Evolutionary conservation across 345 rosid species (phyloP), one percentile per base, ranked within the genome.

Genomic region (Rubroshorea leprosula): DNA sequence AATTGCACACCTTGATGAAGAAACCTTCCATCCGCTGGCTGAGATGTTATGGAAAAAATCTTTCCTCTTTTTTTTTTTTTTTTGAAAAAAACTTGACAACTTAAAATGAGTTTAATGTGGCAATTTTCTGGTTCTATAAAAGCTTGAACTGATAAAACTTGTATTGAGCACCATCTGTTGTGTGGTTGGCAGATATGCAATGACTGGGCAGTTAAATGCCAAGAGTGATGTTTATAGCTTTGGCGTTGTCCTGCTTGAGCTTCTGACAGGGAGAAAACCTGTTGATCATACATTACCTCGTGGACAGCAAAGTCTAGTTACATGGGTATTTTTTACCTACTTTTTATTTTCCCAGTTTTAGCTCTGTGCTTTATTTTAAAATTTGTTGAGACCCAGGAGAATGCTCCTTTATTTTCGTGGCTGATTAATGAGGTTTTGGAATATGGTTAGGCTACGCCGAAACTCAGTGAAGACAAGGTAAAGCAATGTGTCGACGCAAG

Each of bases 231-330:
- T 87, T 7, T 87, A 87, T 70, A 87, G 95, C 60, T 87, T 87
- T 57, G 95, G 95, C 5, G 99, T 93, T 71, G 96, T 85, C 59
- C 75, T 93, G 56, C 87, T 89, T 59, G 97, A 93, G 72, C 99
- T 93, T 71, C 74, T 93, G 31, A 93, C 97, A 5, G 99, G 97
- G 44, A 78, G 96, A 60, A 93, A 89, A 65, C 99, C 99, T 26
- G 97, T 93, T 35, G 97, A 87, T 78, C 97, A 93, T 61, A 93
- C 91, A 23, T 70, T 87, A 76, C 99, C 99, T 0, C 86, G 97
- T 46, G 97, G 99, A 25, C 97, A 89, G 49, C 99, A 84, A 68
- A 87, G 91, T 77, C 72, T 87, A 49, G 89, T 87, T 54, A 87
- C 91, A 51, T 87, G 95, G 99, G 96, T 89, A 81, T 62, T 59